Conservation (phyloP, 106 monocot species). For the Allium fistulosum region DNA sequence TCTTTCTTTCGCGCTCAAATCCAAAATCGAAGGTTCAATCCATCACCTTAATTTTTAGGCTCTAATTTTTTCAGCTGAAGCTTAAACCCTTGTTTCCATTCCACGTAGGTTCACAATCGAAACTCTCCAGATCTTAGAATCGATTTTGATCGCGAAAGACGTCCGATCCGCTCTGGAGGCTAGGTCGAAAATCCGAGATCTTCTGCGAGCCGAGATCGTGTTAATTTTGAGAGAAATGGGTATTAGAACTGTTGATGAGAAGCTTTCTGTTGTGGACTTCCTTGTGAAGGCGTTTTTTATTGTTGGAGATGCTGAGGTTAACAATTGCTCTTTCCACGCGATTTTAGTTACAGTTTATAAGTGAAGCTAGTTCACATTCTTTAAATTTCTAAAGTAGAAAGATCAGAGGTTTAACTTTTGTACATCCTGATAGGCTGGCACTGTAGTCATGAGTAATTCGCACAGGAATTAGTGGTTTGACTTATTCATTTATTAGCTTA, state of each 20-base stretch:
- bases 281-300: conserved; percentile 77
- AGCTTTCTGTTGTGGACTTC: conserved; percentile 58
- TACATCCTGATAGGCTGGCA: too few relatives aligned
- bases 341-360: too few relatives aligned
- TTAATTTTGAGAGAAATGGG: conserved; percentile 27
- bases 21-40: conserved; percentile 24
- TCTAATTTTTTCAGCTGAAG: too few relatives aligned
- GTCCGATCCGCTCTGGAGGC: conserved; percentile 34
- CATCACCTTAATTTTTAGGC: not conserved
- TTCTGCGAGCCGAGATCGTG: conserved; percentile 37
- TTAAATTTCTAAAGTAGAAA: too few relatives aligned
- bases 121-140: conserved; percentile 50
- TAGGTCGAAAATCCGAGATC: conserved; percentile 30
- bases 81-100: too few relatives aligned
- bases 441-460: too few relatives aligned
- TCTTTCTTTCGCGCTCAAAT: conserved; percentile 24
- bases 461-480: too few relatives aligned
- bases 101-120: conserved; percentile 32
- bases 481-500: too few relatives aligned
- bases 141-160: conserved; percentile 43
- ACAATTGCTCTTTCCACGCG: too few relatives aligned
- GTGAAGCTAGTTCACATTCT: too few relatives aligned
- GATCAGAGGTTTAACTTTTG: too few relatives aligned
- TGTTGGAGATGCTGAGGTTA: conserved; percentile 74
- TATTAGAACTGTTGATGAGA: conserved; percentile 22